phyloP scores from a whole-genome alignment of 2,329 filamentous ascomycete genomes.

The Torrubiellomyces zombiae region DNA sequence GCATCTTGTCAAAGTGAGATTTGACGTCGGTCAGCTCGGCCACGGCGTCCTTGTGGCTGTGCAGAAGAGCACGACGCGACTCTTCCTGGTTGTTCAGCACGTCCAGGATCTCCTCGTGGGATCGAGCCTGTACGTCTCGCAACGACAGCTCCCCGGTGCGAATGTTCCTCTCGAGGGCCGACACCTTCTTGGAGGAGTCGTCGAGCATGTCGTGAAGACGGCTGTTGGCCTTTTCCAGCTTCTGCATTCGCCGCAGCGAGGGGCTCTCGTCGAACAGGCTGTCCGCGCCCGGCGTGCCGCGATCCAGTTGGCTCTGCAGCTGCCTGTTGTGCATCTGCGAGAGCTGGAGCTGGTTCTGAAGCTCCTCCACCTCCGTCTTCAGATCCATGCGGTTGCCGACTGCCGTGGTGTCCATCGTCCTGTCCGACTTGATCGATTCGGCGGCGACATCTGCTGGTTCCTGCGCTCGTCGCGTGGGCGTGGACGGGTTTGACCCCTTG shows the following conservation, averaged over 20 bases:
- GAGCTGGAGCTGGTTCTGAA: slow-evolving; percentile 88
- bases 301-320: slow-evolving; percentile 72
- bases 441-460: slow-evolving; percentile 41
- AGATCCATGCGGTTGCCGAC: slow-evolving; percentile 84
- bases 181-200: slow-evolving; percentile 84
- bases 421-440: slow-evolving; percentile 71
- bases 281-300: slow-evolving; percentile 44
- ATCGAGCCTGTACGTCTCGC: slow-evolving; percentile 81
- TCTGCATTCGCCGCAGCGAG: slow-evolving; percentile 65
- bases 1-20: slow-evolving; percentile 70
- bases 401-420: slow-evolving; percentile 62
- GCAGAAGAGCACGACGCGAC: slow-evolving; percentile 62
- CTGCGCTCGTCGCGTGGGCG: slow-evolving; percentile 57
- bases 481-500: slow-evolving; percentile 58
- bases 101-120: slow-evolving; percentile 86
- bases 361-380: slow-evolving; percentile 75
- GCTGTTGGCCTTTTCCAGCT: slow-evolving; percentile 83
- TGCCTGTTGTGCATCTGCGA: slow-evolving; percentile 92
- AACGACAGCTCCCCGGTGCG: slow-evolving; percentile 75
- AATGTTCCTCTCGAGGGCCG: slow-evolving; percentile 71
- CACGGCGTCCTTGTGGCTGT: slow-evolving; percentile 72
- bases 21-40: slow-evolving; percentile 78
- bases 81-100: slow-evolving; percentile 87
- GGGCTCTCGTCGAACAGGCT: slow-evolving; percentile 64
- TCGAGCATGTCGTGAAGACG: slow-evolving; percentile 88